Conservation (phyloP, 1,139 yeast species). For the Geotrichum bryndzae region DNA sequence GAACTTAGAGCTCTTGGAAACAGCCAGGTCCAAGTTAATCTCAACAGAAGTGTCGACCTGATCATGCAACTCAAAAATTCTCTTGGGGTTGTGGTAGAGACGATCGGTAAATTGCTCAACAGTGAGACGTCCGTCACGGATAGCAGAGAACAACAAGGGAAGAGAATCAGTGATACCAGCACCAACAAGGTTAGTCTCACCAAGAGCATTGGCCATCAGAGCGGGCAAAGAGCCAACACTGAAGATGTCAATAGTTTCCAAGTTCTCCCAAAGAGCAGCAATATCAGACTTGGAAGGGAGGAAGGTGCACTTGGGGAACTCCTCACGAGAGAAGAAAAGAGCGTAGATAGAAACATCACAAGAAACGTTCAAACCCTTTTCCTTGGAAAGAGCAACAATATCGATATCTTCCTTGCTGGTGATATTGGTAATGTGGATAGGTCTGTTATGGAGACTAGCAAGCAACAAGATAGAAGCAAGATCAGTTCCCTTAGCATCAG, state of each 20-base stretch:
- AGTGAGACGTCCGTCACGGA: constrained; percentile 64
- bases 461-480: constrained; percentile 83
- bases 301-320: constrained; percentile 60
- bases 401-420: constrained; percentile 76
- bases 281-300: constrained; percentile 80
- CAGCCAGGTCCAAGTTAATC: constrained; percentile 70
- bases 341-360: constrained; percentile 85
- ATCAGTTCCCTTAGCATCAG: constrained; percentile 89
- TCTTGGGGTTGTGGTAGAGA: constrained; percentile 76
- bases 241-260: constrained; percentile 75
- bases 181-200: constrained; percentile 58
- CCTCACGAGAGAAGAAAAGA: constrained; percentile 67
- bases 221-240: constrained; percentile 80
- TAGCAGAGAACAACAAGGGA: constrained; percentile 79
- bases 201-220: constrained; percentile 59
- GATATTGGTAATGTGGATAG: constrained; percentile 86
- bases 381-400: constrained; percentile 79
- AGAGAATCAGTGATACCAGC: constrained; percentile 74
- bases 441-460: constrained; percentile 80
- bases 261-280: constrained; percentile 71
- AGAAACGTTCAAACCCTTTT: constrained; percentile 72
- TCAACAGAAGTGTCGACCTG: constrained; percentile 71
- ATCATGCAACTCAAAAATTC: constrained; percentile 76
- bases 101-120: constrained; percentile 64
- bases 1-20: constrained; percentile 40